A percentile compares a stretch with the other conserved stretches of the same genome.
Evolutionary conservation across 2,329 filamentous ascomycete species (phyloP).

Genomic region (Apiospora sp.): DNA sequence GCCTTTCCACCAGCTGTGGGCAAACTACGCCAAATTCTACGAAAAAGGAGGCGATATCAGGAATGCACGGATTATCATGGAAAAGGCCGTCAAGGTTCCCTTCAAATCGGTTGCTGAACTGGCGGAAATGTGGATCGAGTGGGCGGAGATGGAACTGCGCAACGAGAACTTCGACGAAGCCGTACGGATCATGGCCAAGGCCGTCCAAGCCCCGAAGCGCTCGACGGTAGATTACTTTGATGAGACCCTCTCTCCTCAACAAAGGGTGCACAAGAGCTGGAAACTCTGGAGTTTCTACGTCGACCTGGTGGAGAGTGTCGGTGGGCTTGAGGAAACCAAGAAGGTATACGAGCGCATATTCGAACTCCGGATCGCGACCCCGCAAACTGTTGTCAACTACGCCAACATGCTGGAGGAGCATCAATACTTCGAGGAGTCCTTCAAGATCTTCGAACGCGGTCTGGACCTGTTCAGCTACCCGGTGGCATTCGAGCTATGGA

Average conservation of each 20-base stretch:
- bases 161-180: slow-evolving; percentile 96
- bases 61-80: slow-evolving; percentile 91
- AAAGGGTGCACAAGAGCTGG: slow-evolving; percentile 98
- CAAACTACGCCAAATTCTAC: slow-evolving; percentile 97
- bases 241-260: slow-evolving; percentile 90
- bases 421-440: slow-evolving; percentile 95
- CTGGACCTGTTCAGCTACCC: slow-evolving; percentile 98
- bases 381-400: slow-evolving; percentile 98
- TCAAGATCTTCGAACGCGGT: slow-evolving; percentile 96
- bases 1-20: slow-evolving; percentile 93
- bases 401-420: slow-evolving; percentile 94
- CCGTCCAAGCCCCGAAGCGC: slow-evolving; percentile 93
- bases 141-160: slow-evolving; percentile 97
- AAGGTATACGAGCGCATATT: slow-evolving; percentile 98
- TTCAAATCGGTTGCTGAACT: slow-evolving; percentile 98
- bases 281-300: slow-evolving; percentile 99
- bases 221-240: slow-evolving; percentile 99
- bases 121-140: slow-evolving; percentile 98
- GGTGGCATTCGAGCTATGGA: slow-evolving; percentile 98
- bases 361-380: slow-evolving; percentile 95
- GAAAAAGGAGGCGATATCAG: slow-evolving; percentile 84
- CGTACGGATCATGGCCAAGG: slow-evolving; percentile 95
- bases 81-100: slow-evolving; percentile 96
- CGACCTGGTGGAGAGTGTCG: slow-evolving; percentile 94
- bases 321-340: slow-evolving; percentile 87